Conservation (phyloP, 495 filamentous ascomycete genomes). For the Neurospora sp. region DNA sequence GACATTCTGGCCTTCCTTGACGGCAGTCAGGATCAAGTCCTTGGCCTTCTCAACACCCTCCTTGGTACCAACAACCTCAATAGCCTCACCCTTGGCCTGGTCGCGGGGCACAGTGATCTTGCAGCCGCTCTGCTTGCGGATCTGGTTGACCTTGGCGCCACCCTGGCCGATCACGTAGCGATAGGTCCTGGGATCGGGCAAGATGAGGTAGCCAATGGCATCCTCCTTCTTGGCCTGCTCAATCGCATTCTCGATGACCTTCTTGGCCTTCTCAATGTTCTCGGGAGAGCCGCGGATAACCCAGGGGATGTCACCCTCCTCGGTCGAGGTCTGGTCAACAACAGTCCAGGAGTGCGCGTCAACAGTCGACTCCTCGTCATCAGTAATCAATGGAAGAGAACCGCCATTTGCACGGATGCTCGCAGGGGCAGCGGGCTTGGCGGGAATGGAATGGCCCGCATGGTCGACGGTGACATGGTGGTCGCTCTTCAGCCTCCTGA, state of each 20-base stretch:
- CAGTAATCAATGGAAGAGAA: slow-evolving; percentile 78
- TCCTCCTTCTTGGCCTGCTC: slow-evolving; percentile 61
- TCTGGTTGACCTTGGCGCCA: slow-evolving; percentile 82
- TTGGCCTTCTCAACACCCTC: slow-evolving; percentile 81
- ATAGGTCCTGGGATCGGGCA: slow-evolving; percentile 84
- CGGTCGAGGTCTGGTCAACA: slow-evolving; percentile 44
- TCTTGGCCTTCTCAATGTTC: slow-evolving; percentile 65
- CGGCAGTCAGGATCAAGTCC: slow-evolving; percentile 76
- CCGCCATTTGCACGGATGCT: slow-evolving; percentile 40
- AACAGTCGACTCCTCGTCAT: slow-evolving; percentile 51
- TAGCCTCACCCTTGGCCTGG: slow-evolving; percentile 68
- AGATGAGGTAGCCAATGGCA: slow-evolving; percentile 72
- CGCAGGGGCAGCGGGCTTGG: slow-evolving; percentile 44
- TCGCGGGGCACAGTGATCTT: slow-evolving; percentile 84
- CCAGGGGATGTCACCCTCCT: slow-evolving; percentile 82
- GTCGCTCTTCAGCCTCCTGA: slow-evolving; percentile 75
- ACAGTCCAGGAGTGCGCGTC: slow-evolving; percentile 73
- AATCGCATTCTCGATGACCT: slow-evolving; percentile 59
- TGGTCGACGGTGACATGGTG: slow-evolving; percentile 85
- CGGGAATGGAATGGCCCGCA: slow-evolving; percentile 62
- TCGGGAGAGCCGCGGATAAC: slow-evolving; percentile 69
- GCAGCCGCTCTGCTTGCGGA: slow-evolving; percentile 85
- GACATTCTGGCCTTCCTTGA: slow-evolving; percentile 40
- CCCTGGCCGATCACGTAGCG: slow-evolving; percentile 82
- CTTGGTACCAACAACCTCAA: slow-evolving; percentile 71